phyloP scores from a whole-genome alignment of 371 early-diverging fungal species.

The Circinella umbellata region DNA sequence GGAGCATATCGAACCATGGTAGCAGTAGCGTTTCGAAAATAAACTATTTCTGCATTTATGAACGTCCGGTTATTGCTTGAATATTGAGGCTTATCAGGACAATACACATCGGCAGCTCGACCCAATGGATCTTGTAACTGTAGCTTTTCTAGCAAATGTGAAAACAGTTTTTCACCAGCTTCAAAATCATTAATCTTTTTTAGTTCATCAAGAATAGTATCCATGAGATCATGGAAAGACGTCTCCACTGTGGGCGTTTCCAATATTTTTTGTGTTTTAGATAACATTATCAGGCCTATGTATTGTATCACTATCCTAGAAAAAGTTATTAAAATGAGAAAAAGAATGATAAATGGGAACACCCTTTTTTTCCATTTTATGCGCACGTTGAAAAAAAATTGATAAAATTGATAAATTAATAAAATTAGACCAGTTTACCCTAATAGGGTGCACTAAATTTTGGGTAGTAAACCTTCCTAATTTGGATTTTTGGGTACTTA shows the following conservation, averaged over 20 bases:
- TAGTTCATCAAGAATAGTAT: neutral
- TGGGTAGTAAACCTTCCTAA: too few species aligned
- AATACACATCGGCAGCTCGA: neutral
- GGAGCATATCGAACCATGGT: neutral
- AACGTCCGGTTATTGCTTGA: neutral
- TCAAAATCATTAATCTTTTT: neutral
- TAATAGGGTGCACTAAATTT: too few species aligned
- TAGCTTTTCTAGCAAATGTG: neutral
- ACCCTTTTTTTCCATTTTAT: too few species aligned
- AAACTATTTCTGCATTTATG: neutral
- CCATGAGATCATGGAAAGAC: neutral
- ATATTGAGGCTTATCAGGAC: neutral
- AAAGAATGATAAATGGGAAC: neutral
- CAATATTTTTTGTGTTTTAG: neutral
- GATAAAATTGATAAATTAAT: too few species aligned
- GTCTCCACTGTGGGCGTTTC: neutral
- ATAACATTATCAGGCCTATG: neutral
- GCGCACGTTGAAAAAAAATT: too few species aligned
- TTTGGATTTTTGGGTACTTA: too few species aligned
- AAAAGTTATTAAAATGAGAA: neutral
- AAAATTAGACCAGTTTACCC: too few species aligned
- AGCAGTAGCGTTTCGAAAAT: neutral
- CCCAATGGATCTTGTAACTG: neutral
- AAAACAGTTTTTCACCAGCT: neutral
- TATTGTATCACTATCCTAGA: too few species aligned